Base-by-base conservation (phyloP, 805 yeast genomes). In the Metschnikowia lachancei region DNA sequence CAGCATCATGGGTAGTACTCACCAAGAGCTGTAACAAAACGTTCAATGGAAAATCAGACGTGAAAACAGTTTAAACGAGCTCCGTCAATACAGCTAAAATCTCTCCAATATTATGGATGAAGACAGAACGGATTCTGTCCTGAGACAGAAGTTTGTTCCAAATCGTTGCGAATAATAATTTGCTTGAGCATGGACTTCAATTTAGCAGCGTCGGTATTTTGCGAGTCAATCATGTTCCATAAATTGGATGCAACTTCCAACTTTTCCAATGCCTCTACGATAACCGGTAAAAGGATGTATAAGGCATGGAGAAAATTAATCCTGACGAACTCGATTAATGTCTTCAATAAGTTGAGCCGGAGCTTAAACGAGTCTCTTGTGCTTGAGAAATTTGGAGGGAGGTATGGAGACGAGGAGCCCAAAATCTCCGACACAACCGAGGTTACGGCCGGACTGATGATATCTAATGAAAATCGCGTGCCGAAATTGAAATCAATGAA, bases 341-440 rank as follows among this genome's bases (percentile, higher is more conserved):
- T 70, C 43, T 66, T 64, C 40, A 73, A 66, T 41, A 75, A 70
- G 5, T 65, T 57, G 3, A 72, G 63, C 43, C 95, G 77, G 43
- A 75, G 63, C 3, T 62, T 64, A 31, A 87, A 67, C 47, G 80
- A 83, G 14, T 74, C 77, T 8, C 66, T 70, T 10, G 82, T 55
- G 1, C 83, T 73, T 1, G 82, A 74, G 10, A 76, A 64, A 35
- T 74, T 64, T 3, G 78, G 70, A 3, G 88, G 82, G 16, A 84
- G 66, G 53, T 81, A 83, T 5, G 70, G 64, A 0, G 87, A 81
- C 1, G 67, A 66, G 4, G 88, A 80, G 16, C 64, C 58, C 26
- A 85, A 58, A 9, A 91, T 75, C 49, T 85, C 91, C 12, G 69
- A 57, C 2, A 79, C 66, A 3, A 87, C 76, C 5, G 65, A 56